phyloP scores from a whole-genome alignment of 1,139 yeast species.

The Blastobotrys capitulatus region DNA sequence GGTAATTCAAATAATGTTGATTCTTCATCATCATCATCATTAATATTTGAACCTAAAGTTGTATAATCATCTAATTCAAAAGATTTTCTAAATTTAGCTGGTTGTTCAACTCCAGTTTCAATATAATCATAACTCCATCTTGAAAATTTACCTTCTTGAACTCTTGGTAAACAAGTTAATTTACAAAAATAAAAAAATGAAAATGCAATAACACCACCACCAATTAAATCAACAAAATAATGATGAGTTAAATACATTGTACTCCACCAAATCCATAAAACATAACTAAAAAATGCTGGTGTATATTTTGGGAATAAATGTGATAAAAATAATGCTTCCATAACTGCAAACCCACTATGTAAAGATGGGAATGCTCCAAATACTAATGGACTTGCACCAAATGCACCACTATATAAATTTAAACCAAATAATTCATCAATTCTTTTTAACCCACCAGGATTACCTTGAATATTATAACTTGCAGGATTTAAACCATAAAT shows the following conservation, averaged over 20 bases:
- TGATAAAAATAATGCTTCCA: slow-evolving; percentile 82
- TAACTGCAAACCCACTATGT: slow-evolving; percentile 89
- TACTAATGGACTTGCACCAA: slow-evolving; percentile 82
- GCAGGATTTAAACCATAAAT: slow-evolving; percentile 86
- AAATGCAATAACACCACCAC: slow-evolving; percentile 77
- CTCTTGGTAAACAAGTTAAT: slow-evolving; percentile 68
- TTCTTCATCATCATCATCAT: background rate
- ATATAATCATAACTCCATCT: slow-evolving; percentile 73
- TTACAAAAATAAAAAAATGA: slow-evolving; percentile 68
- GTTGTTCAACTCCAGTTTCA: slow-evolving; percentile 32
- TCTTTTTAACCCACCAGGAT: slow-evolving; percentile 94
- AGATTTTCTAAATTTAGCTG: slow-evolving; percentile 30
- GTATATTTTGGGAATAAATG: slow-evolving; percentile 72
- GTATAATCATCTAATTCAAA: slow-evolving; percentile 21
- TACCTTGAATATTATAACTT: slow-evolving; percentile 84
- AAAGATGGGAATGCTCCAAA: slow-evolving; percentile 98
- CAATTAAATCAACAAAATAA: slow-evolving; percentile 85
- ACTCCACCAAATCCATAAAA: slow-evolving; percentile 95
- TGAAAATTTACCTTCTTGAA: slow-evolving; percentile 57
- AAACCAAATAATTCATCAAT: slow-evolving; percentile 77
- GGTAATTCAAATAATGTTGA: slow-evolving; percentile 8
- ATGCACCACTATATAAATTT: slow-evolving; percentile 81
- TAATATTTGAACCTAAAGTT: slow-evolving; percentile 21
- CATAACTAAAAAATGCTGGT: slow-evolving; percentile 65
- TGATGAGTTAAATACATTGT: slow-evolving; percentile 97